Percentiles rank a stretch among this genome's conserved stretches.
Conservation (phyloP, 345 rosid genomes). For the Abelmoschus esculentus region DNA sequence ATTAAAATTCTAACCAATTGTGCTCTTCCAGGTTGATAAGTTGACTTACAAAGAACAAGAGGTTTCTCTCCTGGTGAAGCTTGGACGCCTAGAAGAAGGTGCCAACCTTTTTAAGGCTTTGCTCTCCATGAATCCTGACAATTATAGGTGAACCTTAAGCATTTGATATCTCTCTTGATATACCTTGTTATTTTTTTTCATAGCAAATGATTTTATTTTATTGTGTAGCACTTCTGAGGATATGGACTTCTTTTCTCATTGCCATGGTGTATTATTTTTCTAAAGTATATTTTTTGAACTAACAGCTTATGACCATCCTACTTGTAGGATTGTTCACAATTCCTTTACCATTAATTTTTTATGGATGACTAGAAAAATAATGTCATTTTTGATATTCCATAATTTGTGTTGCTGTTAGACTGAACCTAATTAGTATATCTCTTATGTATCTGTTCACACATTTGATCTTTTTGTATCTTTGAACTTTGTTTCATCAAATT, state of each 20-base stretch:
- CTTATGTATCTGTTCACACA: background rate
- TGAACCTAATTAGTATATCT: background rate
- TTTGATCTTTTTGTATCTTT: background rate
- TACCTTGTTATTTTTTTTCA: background rate
- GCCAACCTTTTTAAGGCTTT: constrained; percentile 57
- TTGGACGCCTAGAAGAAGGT: constrained; percentile 71
- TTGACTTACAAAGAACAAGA: constrained; percentile 81
- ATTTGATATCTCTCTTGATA: background rate
- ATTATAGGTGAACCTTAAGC: constrained; percentile 59
- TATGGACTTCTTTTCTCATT: background rate
- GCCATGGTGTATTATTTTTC: background rate
- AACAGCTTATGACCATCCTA: background rate
- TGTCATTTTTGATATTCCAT: background rate
- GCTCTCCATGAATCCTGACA: constrained; percentile 91
- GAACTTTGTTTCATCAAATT: background rate
- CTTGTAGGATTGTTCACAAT: background rate
- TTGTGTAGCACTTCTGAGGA: background rate
- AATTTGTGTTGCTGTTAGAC: background rate
- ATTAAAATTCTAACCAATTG: constrained; percentile 11
- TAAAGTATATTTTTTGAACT: background rate
- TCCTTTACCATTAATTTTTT: background rate
- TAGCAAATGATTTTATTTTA: background rate
- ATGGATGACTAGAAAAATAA: background rate
- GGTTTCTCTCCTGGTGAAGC: constrained; percentile 70
- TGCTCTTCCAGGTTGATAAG: constrained; percentile 66